These are phyloP conservation scores for Petunia secreta DNA, from an alignment of 257 asterid genomes.

Conservation along the genomic window DNA sequence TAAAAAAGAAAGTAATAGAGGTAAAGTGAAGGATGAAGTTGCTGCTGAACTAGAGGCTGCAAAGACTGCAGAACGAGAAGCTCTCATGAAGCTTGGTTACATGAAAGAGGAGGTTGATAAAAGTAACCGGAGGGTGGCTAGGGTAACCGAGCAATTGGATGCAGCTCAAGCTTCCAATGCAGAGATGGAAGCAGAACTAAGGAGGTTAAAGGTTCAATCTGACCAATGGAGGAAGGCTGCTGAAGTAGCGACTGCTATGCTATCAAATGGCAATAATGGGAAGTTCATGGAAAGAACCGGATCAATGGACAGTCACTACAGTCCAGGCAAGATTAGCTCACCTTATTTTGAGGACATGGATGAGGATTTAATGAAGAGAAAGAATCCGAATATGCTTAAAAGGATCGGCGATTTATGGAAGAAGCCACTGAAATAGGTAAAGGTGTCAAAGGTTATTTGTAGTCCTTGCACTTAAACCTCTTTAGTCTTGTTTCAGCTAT, in stretches of 20 bases:
- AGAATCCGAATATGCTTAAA: conserved; percentile 74
- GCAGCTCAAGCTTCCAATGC: conserved; percentile 65
- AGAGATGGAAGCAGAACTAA: conserved; percentile 79
- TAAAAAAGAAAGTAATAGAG: conserved; percentile 36
- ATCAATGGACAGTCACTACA: conserved; percentile 70
- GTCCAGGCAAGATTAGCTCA: conserved; percentile 52
- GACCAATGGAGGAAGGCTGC: conserved; percentile 99
- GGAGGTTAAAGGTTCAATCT: conserved; percentile 82
- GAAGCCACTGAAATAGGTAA: conserved; percentile 69
- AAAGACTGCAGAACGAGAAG: conserved; percentile 64
- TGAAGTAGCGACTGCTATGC: conserved; percentile 89
- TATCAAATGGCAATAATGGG: conserved; percentile 73
- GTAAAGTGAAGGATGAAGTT: conserved; percentile 33
- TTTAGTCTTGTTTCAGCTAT: background rate
- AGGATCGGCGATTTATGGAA: conserved; percentile 85
- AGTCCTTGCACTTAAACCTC: background rate
- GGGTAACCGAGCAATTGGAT: conserved; percentile 71
- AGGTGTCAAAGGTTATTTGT: background rate
- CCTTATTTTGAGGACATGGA: conserved; percentile 72
- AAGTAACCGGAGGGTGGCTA: conserved; percentile 51
- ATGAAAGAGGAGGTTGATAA: conserved; percentile 68
- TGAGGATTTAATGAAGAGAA: conserved; percentile 75
- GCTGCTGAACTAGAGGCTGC: conserved; percentile 49
- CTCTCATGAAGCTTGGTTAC: conserved; percentile 54
- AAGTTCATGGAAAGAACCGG: conserved; percentile 73